A percentile compares a stretch with the other conserved stretches of the same genome.
Evolutionary conservation across 2,329 filamentous ascomycete species (phyloP).

Genomic region (Xylaria sp.): DNA sequence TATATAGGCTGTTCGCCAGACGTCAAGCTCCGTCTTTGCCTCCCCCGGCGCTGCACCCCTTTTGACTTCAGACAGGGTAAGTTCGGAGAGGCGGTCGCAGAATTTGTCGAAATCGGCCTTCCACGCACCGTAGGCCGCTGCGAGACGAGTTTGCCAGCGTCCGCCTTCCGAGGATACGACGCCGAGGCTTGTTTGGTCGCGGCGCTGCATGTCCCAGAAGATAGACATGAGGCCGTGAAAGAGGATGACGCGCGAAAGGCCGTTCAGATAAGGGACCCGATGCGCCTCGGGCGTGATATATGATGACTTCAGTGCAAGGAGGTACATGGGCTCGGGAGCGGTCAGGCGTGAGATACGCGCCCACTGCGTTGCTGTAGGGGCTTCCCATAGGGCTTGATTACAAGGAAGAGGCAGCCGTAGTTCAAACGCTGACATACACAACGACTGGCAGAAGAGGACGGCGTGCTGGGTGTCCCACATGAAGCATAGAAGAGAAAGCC

Average conservation of each 20-base stretch:
- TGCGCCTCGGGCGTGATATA: conserved; percentile 53
- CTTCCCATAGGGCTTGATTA: conserved; percentile 59
- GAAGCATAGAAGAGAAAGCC: conserved; percentile 59
- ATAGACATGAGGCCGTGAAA: conserved; percentile 66
- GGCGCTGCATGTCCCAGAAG: conserved; percentile 62
- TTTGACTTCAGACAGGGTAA: conserved; percentile 21
- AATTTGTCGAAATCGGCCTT: conserved; percentile 60
- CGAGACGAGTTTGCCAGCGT: conserved; percentile 54
- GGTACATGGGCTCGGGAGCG: conserved; percentile 43
- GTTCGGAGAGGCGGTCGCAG: conserved; percentile 39
- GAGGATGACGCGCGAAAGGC: conserved; percentile 55
- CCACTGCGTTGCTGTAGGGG: conserved; percentile 55
- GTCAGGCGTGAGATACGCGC: conserved; percentile 43
- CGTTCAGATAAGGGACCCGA: conserved; percentile 48
- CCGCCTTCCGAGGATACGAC: conserved; percentile 34
- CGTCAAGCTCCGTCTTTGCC: conserved; percentile 36
- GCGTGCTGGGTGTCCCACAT: conserved; percentile 70
- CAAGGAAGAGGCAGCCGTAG: conserved; percentile 60
- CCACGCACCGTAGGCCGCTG: conserved; percentile 59
- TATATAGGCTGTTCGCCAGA: conserved; percentile 53
- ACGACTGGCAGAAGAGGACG: conserved; percentile 65
- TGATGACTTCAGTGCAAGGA: conserved; percentile 56
- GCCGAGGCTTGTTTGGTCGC: conserved; percentile 63
- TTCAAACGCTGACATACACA: conserved; percentile 69
- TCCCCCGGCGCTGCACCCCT: conserved; percentile 19